Base-by-base conservation (phyloP, 1,284 basidiomycete species). In the Neotropicomus parvogracilis region DNA sequence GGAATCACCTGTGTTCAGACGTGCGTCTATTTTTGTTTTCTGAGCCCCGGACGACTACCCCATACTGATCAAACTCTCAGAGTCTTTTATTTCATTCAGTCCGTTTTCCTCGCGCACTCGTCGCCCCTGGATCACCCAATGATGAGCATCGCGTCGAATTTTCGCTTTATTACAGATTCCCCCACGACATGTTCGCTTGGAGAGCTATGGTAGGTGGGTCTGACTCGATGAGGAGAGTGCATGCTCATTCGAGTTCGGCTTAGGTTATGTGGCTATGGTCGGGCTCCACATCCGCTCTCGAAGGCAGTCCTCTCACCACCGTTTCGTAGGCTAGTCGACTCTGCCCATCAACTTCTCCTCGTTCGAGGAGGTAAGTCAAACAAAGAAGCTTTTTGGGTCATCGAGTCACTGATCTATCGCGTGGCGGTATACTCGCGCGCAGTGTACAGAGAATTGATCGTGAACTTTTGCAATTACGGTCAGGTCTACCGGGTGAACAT, bases 11-110 rank as follows among this genome's bases (percentile, higher is more conserved):
- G 58, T 45, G 47, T 47, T 9, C 58, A 60, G 20, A 53, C 58
- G 56, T 58, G 26, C 41, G 59, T 47, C 32, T 33, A 20, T 41
- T 17, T 10, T 8, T 29, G 2, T 2, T 31, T 35, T 19, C 13
- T 14, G 19, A 17, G 24, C 8, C 17, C 11, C 14, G 17, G 21
- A 17, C 35, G 7, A 11, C 21, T 29, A 6, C 16, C 14, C 19
- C 11, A 42, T 32, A 20, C 13, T 56, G 31, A 44, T 29, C 12
- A 0, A 17, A 28, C 9, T 14, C 6, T 16, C 27, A 57, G 56
- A 10, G 26, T 57, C 24, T 57, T 56, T 44, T 57, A 61, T 33
- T 57, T 57, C 32, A 38, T 61, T 6, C 56, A 60, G 56, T 57
- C 24, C 2, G 56, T 57, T 13, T 36, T 38, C 27, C 20, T 37